Evolutionary conservation across 2,329 filamentous ascomycete species (phyloP), one percentile per base, ranked within the genome.

Genomic region (Acephala macrosclerotiorum): DNA sequence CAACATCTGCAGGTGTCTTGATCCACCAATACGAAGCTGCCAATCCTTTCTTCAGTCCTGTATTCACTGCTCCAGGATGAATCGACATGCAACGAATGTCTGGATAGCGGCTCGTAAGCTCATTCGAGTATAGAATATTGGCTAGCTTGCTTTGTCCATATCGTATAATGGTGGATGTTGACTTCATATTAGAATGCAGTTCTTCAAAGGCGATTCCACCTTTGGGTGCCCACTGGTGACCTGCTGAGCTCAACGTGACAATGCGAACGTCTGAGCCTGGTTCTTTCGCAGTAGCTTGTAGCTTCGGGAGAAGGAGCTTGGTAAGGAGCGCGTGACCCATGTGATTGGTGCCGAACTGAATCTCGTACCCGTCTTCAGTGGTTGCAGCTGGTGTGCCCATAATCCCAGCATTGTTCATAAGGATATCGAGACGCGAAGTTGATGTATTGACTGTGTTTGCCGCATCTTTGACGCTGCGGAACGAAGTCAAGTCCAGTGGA

Each of bases 141-240:
- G 84, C 83, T 4, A 85, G 73, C 70, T 85, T 85, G 63, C 77
- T 79, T 68, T 83, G 80, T 0, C 80, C 83, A 67, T 82, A 82
- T 18, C 77, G 73, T 6, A 51, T 49, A 12, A 40, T 6, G 11
- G 49, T 26, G 12, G 49, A 55, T 26, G 29, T 55, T 3, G 22
- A 18, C 2, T 36, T 53, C 64, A 3, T 22, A n/a, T 26, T 58
- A 53, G 60, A 58, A 45, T 64, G 65, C 7, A 70, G 35, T 22
- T 62, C 53, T 20, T 62, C 61, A 36, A 80, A 78, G n/a, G 69
- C 38, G 55, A 81, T 76, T 7, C 65, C 70, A 36, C 16, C 7
- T 29, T n/a, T 29, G 18, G 42, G 12, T 1, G 45, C 57, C 12
- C 22, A 47, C 18, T 58, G 20, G 38, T 66, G 65, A 7, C 60